These are phyloP conservation scores for Kwoniella mangroviensis DNA, from an alignment of 768 basidiomycete genomes.

Conservation along the genomic window DNA sequence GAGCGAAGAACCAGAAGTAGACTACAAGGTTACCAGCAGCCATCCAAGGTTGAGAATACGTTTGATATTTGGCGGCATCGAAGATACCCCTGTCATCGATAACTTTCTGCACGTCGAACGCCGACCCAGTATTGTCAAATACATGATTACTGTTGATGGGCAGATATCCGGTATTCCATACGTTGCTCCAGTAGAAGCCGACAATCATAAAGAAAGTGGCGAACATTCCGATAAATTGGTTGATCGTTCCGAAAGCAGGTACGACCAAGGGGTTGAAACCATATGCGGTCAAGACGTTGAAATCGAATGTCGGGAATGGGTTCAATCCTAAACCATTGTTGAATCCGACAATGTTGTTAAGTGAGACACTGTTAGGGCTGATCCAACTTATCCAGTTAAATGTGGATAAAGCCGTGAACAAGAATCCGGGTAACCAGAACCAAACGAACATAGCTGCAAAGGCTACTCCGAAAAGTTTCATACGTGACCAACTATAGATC, in stretches of 20 bases:
- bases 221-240: conserved; percentile 57
- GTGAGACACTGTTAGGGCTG: conserved; percentile 57
- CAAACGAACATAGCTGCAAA: conserved; percentile 42
- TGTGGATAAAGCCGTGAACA: conserved; percentile 41
- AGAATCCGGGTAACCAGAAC: conserved; percentile 51
- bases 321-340: conserved; percentile 58
- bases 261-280: conserved; percentile 53
- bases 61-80: conserved; percentile 61
- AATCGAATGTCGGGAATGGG: conserved; percentile 59
- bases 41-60: conserved; percentile 61
- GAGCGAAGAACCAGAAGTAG: conserved; percentile 61
- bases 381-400: conserved; percentile 60
- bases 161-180: conserved; percentile 55
- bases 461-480: conserved; percentile 34
- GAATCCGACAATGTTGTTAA: conserved; percentile 53
- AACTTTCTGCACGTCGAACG: conserved; percentile 62
- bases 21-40: conserved; percentile 60
- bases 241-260: conserved; percentile 60
- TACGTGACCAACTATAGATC: conserved; percentile 30
- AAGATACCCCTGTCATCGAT: conserved; percentile 60
- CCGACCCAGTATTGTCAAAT: conserved; percentile 62
- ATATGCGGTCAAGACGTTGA: conserved; percentile 50
- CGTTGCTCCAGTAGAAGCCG: conserved; percentile 40
- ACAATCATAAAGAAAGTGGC: conserved; percentile 38
- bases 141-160: conserved; percentile 54